Conservation (phyloP, 768 basidiomycete species). For the Lactarius pseudohatsudake region DNA sequence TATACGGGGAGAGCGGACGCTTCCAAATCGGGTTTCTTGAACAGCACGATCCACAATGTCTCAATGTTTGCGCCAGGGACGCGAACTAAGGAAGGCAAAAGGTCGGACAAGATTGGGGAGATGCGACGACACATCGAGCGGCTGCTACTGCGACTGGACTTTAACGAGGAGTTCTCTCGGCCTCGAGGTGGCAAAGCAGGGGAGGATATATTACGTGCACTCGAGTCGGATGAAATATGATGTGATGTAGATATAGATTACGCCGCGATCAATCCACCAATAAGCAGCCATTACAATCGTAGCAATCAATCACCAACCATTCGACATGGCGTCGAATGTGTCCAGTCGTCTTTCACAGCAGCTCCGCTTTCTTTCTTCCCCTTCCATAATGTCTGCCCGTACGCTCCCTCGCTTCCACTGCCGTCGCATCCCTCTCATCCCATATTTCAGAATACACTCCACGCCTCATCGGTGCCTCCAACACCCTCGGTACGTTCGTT, state of each 20-base stretch:
- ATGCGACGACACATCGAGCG: slow-evolving; percentile 82
- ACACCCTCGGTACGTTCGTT: slow-evolving; percentile 80
- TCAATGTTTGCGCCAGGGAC: slow-evolving; percentile 44
- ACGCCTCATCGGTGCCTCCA: slow-evolving; percentile 81
- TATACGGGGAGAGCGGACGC: slow-evolving; percentile 61
- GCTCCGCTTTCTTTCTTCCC: slow-evolving; percentile 54
- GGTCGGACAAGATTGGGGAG: slow-evolving; percentile 59
- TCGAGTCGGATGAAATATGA: slow-evolving; percentile 29
- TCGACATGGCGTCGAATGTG: slow-evolving; percentile 19
- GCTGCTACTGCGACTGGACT: slow-evolving; percentile 77
- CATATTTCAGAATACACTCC: slow-evolving; percentile 57
- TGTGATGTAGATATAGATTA: slow-evolving; percentile 15
- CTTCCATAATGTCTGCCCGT: slow-evolving; percentile 56
- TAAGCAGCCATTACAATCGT: background rate
- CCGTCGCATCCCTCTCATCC: slow-evolving; percentile 9
- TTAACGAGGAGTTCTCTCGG: slow-evolving; percentile 73
- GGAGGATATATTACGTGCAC: slow-evolving; percentile 45
- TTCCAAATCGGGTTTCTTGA: slow-evolving; percentile 69
- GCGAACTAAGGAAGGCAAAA: slow-evolving; percentile 50
- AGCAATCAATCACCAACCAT: background rate
- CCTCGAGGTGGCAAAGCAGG: slow-evolving; percentile 32
- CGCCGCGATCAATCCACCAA: background rate
- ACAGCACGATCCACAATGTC: slow-evolving; percentile 49
- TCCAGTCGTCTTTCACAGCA: slow-evolving; percentile 59
- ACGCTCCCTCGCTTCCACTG: slow-evolving; percentile 35